These are phyloP conservation scores for Aspergillus tamarii DNA, from an alignment of 2,329 filamentous ascomycete genomes.

Conservation along the genomic window DNA sequence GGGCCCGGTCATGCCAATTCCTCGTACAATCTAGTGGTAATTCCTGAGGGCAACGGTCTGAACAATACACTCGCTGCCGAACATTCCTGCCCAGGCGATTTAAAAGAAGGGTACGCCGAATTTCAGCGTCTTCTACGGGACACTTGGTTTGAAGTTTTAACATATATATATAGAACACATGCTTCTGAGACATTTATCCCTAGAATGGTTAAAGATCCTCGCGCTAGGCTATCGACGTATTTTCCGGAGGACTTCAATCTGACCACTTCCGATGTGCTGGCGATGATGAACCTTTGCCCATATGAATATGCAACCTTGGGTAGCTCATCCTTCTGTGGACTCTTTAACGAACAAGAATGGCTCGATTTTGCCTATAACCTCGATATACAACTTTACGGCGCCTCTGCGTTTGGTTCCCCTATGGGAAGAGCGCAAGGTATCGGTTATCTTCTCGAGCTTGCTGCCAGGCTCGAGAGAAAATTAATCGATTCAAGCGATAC, in stretches of 20 bases:
- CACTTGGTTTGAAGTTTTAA: too few relatives aligned
- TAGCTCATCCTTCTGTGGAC: conserved; percentile 55
- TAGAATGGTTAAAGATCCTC: conserved; percentile 51
- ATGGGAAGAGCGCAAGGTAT: conserved; percentile 57
- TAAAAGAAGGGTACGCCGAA: conserved; percentile 17
- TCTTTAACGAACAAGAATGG: conserved; percentile 61
- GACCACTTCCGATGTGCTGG: conserved; percentile 54
- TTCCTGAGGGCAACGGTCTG: conserved; percentile 53
- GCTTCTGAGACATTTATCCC: conserved; percentile 45
- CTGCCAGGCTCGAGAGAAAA: conserved; percentile 52
- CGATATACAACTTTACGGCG: conserved; percentile 54
- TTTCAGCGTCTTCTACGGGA: background rate
- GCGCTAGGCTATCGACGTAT: conserved; percentile 50
- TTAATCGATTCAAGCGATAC: conserved; percentile 53
- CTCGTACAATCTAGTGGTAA: conserved; percentile 48
- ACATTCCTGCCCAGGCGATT: conserved; percentile 34
- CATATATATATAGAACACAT: conserved; percentile 16
- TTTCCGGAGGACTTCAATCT: conserved; percentile 55
- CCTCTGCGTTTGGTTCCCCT: conserved; percentile 52
- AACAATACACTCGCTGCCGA: conserved; percentile 56
- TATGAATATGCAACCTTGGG: conserved; percentile 57
- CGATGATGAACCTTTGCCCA: conserved; percentile 57
- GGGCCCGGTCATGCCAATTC: conserved; percentile 20
- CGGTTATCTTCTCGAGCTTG: conserved; percentile 56
- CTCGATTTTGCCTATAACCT: conserved; percentile 56